Evolutionary conservation across 495 filamentous ascomycete species (phyloP), one percentile per base, ranked within the genome.

Genomic region (Penicillium nucicola): DNA sequence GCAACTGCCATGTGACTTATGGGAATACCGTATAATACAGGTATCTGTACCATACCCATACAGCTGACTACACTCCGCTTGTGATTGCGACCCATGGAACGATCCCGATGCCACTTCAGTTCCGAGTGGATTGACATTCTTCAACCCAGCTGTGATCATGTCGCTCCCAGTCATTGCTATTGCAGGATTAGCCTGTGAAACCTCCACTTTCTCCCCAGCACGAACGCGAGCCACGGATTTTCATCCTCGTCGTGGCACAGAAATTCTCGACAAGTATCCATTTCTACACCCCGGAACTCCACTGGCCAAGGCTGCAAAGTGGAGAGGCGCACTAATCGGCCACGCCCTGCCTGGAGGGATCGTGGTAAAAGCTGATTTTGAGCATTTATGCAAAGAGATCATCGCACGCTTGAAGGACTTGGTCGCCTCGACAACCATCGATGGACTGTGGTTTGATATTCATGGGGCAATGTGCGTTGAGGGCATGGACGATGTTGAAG

Each of bases 401-500:
- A n/a, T 79, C 9, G 42, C 50, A 0, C 69, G 75, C 3, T 66
- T 83, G 19, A 41, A 30, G 3, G 51, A 61, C 9, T 75, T 81
- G 32, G 50, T 48, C 1, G 48, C 53, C 3, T 57, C 58, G 7
- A 59, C 46, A 2, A 46, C 52, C 9, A 41, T 81, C 2, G 66
- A 83, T 35, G 79, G 79, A 1, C 49, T 83, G 7, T 83, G 79
- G 79, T 80, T 74, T 43, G 78, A 83, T 48, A 81, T 83, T 25
- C 79, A 83, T 48, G 79, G 79, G 1, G 79, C 79, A 1, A 83
- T 83, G 78, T 77, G 73, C 15, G 78, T 81, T 4, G 74, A 81
- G 18, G 76, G 65, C 0, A 48, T 81, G 10, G 72, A 78, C 39
- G 79, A 83, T 57, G 67, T 51, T 5, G 79, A 81, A 43, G 68